These are phyloP conservation scores for Ceratobasidium sp. DNA, from an alignment of 1,284 basidiomycete genomes.

Conservation along the genomic window DNA sequence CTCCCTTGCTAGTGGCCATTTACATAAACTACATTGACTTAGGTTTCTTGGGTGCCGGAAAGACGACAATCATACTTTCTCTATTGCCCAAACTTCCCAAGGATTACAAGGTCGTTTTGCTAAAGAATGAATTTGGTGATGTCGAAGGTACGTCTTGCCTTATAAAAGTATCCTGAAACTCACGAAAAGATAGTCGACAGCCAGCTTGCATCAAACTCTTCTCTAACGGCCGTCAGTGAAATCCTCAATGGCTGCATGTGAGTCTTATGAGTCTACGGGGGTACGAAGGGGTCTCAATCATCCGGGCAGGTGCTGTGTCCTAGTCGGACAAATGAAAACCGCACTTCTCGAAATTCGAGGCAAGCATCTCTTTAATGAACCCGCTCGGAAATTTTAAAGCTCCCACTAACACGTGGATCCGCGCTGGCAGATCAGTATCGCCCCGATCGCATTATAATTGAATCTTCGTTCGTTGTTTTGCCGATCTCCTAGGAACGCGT, in stretches of 20 bases:
- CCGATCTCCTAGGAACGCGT: slow-evolving; percentile 1
- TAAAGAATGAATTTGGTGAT: slow-evolving; percentile 92
- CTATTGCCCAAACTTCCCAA: slow-evolving; percentile 80
- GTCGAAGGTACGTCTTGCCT: slow-evolving; percentile 66
- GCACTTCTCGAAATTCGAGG: slow-evolving; percentile 87
- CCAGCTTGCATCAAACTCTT: slow-evolving; percentile 83
- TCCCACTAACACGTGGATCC: slow-evolving; percentile 6
- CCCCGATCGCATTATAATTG: slow-evolving; percentile 90
- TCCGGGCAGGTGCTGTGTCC: slow-evolving; percentile 81
- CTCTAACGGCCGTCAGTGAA: slow-evolving; percentile 84
- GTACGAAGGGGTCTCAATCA: too few species aligned
- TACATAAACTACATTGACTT: background rate
- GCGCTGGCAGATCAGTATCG: slow-evolving; percentile 73
- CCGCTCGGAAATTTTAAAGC: background rate
- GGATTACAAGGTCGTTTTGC: slow-evolving; percentile 83
- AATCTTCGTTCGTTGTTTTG: slow-evolving; percentile 77
- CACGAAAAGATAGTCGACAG: slow-evolving; percentile 75
- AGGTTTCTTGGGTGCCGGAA: slow-evolving; percentile 54
- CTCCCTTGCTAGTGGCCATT: background rate
- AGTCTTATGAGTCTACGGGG: slow-evolving; percentile 48
- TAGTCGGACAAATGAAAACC: slow-evolving; percentile 91
- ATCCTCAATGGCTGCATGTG: slow-evolving; percentile 94
- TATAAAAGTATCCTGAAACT: slow-evolving; percentile 29
- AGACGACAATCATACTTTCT: slow-evolving; percentile 76
- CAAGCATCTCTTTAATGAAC: slow-evolving; percentile 51